These are phyloP conservation scores for Suillus decipiens DNA, from an alignment of 768 basidiomycete species.

Conservation along the genomic window DNA sequence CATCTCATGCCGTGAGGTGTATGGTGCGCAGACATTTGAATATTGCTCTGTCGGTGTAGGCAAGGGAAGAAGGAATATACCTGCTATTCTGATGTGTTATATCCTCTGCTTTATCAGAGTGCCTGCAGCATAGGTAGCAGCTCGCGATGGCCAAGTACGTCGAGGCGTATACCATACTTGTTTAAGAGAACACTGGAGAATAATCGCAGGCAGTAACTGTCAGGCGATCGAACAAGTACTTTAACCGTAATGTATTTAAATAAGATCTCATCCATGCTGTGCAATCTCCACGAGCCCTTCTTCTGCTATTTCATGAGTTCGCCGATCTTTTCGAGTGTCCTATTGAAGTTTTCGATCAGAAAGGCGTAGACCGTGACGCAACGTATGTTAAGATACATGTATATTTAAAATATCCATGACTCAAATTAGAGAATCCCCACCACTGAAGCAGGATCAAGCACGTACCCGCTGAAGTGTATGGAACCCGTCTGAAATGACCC, in stretches of 20 bases:
- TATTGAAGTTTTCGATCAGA: conserved; percentile 95
- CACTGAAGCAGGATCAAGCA: conserved; percentile 9
- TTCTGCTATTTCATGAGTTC: conserved; percentile 86
- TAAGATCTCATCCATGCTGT: conserved; percentile 65
- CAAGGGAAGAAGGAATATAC: conserved; percentile 41
- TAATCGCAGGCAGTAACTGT: not conserved
- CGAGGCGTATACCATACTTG: conserved; percentile 81
- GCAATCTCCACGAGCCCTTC: conserved; percentile 77
- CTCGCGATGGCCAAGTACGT: conserved; percentile 73
- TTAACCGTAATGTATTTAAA: not conserved
- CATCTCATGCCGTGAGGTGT: conserved; percentile 91
- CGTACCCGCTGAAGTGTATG: conserved; percentile 74
- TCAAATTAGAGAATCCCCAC: not conserved
- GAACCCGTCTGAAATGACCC: conserved; percentile 88
- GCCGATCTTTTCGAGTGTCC: conserved; percentile 82
- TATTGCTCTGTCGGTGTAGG: conserved; percentile 58
- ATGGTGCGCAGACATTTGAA: conserved; percentile 93
- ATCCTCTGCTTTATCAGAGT: conserved; percentile 69
- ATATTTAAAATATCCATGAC: conserved; percentile 78
- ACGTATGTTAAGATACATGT: conserved; percentile 72
- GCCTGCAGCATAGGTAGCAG: conserved; percentile 86
- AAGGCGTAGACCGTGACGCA: conserved; percentile 98
- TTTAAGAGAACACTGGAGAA: not conserved
- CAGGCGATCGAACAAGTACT: not conserved
- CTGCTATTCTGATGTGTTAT: conserved; percentile 73